Conservation (phyloP, 208 protist species). For the Phytomonas sp. region DNA sequence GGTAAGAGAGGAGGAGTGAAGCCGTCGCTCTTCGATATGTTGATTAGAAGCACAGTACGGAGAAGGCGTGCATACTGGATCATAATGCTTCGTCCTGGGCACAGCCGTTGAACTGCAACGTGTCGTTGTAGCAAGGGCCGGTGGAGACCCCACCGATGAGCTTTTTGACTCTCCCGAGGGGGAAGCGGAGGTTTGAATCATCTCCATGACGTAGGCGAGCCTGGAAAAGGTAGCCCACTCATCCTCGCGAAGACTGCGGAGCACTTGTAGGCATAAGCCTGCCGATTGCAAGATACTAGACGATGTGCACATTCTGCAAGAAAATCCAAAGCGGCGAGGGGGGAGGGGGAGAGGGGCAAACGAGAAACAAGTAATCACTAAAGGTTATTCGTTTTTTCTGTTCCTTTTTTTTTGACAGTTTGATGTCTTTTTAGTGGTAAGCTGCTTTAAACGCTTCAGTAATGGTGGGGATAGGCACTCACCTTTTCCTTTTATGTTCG, state of each 20-base stretch:
- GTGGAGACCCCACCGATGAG: neutral
- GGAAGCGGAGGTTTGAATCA: slow-evolving; percentile 19
- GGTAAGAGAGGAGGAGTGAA: neutral
- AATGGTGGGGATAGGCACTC: neutral
- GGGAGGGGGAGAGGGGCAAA: no score
- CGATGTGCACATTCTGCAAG: neutral
- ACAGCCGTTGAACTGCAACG: neutral
- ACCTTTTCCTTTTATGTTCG: neutral
- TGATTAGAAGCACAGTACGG: neutral
- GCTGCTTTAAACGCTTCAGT: neutral
- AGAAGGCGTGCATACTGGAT: neutral
- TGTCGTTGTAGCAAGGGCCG: neutral
- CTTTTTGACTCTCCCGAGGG: neutral
- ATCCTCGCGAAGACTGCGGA: slow-evolving; percentile 52
- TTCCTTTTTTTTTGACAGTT: neutral
- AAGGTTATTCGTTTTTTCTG: neutral
- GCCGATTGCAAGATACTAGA: slow-evolving; percentile 1
- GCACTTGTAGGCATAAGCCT: slow-evolving; percentile 34
- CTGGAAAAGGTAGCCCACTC: slow-evolving; percentile 36
- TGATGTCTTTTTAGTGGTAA: neutral
- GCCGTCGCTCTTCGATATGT: neutral
- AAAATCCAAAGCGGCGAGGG: neutral
- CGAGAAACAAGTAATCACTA: neutral
- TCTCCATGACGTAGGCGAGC: slow-evolving; percentile 62
- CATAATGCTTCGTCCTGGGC: neutral